Evolutionary conservation across 2,329 filamentous ascomycete species (phyloP).

Genomic region (Talaromyces sp.): DNA sequence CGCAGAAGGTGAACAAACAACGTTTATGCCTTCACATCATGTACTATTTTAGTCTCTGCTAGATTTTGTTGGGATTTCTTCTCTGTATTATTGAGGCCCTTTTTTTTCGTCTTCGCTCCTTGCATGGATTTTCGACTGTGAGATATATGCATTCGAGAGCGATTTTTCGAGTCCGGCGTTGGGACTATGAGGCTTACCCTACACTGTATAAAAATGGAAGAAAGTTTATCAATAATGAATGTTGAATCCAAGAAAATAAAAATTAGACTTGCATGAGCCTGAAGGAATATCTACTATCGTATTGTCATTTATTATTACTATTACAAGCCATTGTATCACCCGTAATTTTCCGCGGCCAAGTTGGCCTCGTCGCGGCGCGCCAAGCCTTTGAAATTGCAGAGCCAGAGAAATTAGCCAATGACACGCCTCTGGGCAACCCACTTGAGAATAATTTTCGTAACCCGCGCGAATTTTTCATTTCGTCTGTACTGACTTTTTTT

Average conservation of each 20-base stretch:
- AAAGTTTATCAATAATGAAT: neutral
- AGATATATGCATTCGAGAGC: neutral
- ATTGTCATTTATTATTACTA: neutral
- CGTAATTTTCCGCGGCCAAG: neutral
- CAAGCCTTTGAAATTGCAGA: neutral
- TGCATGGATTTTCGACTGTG: neutral
- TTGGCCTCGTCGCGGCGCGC: neutral
- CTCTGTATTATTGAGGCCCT: conserved; percentile 32
- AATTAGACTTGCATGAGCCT: too few species aligned
- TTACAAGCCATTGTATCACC: neutral
- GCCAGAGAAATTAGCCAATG: neutral
- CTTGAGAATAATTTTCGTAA: conserved; percentile 15
- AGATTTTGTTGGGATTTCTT: conserved; percentile 9
- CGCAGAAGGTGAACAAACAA: conserved; percentile 65
- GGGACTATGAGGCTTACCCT: neutral
- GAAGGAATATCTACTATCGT: too few species aligned
- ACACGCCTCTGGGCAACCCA: neutral
- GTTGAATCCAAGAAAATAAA: too few species aligned
- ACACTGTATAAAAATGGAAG: neutral
- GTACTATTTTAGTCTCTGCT: neutral
- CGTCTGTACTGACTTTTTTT: neutral
- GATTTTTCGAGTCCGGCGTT: neutral
- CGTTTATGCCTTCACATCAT: conserved; percentile 8
- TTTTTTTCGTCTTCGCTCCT: conserved; percentile 14
- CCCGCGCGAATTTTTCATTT: conserved; percentile 12